Base-by-base conservation (phyloP, 169 alveolate species). In the Plasmodium inui region DNA sequence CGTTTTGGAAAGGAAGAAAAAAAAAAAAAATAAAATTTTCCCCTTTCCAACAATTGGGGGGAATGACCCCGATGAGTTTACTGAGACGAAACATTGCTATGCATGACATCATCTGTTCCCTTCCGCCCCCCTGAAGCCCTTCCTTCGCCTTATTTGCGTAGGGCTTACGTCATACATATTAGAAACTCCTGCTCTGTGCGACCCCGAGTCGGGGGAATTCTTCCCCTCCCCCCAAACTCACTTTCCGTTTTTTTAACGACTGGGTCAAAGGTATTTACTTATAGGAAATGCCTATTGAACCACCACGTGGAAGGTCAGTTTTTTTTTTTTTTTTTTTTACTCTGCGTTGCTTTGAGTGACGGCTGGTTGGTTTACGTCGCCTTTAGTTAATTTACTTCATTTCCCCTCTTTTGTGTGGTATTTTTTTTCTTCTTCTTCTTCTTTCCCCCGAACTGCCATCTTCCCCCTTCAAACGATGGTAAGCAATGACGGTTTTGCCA, bases 401-500 rank as follows among this genome's bases (percentile, higher is more conserved):
- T 50, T 14, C 22, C 22, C 22, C 61, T 22, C 61, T 2, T 50
- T 50, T 50, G 19, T 50, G 61, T 44, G 55, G 55, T 44, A 50
- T 50, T 50, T 50, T 50, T 50, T 50, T 50, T 50, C 14, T 50
- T 14, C 22, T 14, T 50, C 61, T 50, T 19, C 14, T 22, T 22
- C 61, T 12, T 50, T 0, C 61, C 22, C 19, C 22, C 61, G 22
- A 50, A 50, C 8, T 14, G 61, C 19, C 19, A 50, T 67, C n/a
- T 9, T 37, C 14, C n/a, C 37, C 0, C 30, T 57, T 34, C 41
- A 7, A 86, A 86, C 61, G 39, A 86, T 86, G 93, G 70, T 86
- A 80, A 86, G 61, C 44, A 78, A 76, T 73, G 70, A 86, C 57
- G 93, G 81, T 30, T 74, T 86, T 6, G 39, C 46, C 41, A 86